Evolutionary conservation across 1,284 basidiomycete genomes (phyloP).

Genomic region (Papiliotrema laurentii): DNA sequence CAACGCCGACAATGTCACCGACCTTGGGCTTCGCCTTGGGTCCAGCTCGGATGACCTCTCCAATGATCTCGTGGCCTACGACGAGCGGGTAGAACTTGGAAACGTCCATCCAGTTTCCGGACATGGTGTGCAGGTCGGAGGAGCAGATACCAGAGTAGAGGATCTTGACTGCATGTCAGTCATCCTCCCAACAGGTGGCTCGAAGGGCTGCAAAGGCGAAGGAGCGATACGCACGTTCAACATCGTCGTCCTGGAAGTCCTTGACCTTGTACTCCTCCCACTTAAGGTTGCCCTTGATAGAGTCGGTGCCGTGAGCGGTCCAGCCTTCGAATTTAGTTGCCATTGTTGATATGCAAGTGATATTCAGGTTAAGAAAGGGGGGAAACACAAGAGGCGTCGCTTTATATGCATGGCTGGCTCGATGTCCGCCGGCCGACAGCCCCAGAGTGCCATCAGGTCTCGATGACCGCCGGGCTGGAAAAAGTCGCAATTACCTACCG

Average conservation of each 20-base stretch:
- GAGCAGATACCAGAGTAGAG: constrained; percentile 38
- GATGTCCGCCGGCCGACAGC: too few relatives aligned
- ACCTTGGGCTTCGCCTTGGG: constrained; percentile 48
- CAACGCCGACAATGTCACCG: constrained; percentile 52
- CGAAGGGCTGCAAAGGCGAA: neutral
- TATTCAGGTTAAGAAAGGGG: too few relatives aligned
- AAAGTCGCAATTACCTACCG: too few relatives aligned
- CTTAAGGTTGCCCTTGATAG: constrained; percentile 44
- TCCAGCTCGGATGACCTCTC: constrained; percentile 46
- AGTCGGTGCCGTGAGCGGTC: constrained; percentile 37
- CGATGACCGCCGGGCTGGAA: too few relatives aligned
- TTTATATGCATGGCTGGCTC: too few relatives aligned
- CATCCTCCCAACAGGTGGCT: neutral
- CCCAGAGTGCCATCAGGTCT: too few relatives aligned
- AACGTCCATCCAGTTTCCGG: constrained; percentile 17
- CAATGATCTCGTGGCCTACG: constrained; percentile 54
- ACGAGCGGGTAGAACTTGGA: constrained; percentile 17
- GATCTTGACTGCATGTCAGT: constrained; percentile 10
- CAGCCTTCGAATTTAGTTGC: constrained; percentile 24
- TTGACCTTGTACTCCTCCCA: constrained; percentile 42
- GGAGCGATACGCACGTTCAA: constrained; percentile 36
- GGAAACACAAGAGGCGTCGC: too few relatives aligned
- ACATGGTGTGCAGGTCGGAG: constrained; percentile 19
- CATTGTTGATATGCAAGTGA: neutral
- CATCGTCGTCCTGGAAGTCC: constrained; percentile 44